Evolutionary conservation across 371 early-diverging fungal genomes (phyloP).

Genomic region (Mortierella sp.): DNA sequence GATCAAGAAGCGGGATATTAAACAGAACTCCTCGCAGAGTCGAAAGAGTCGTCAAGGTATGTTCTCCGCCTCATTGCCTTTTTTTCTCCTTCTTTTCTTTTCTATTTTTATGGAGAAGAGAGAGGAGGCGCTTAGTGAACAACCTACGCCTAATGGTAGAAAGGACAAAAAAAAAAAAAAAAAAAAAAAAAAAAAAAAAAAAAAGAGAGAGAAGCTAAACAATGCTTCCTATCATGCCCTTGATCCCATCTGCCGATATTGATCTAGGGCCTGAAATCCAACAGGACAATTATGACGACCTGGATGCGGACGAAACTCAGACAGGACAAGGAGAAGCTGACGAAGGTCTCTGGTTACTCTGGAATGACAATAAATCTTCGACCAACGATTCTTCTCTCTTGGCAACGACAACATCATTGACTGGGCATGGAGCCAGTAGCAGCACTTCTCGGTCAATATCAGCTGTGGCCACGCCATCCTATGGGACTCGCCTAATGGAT

Average conservation of each 20-base stretch:
- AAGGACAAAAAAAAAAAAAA: too few relatives aligned
- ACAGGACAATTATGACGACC: not conserved
- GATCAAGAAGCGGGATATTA: conserved; percentile 21
- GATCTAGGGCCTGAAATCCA: too few relatives aligned
- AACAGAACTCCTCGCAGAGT: not conserved
- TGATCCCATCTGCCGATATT: too few relatives aligned
- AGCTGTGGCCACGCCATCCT: not conserved
- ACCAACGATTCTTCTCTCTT: not conserved
- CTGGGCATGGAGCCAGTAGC: not conserved
- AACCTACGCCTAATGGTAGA: too few relatives aligned
- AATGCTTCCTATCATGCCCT: too few relatives aligned
- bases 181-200: too few relatives aligned
- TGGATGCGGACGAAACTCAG: conserved; percentile 35
- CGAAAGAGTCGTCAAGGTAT: not conserved
- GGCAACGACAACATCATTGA: not conserved
- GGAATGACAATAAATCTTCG: conserved; percentile 17
- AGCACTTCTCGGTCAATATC: not conserved
- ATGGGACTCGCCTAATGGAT: not conserved
- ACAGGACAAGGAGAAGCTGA: conserved; percentile 41
- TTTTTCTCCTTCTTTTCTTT: not conserved
- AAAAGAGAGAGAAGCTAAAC: too few relatives aligned
- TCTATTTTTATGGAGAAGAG: too few relatives aligned
- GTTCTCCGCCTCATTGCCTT: too few relatives aligned
- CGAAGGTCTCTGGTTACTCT: conserved; percentile 42
- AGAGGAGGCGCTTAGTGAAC: too few relatives aligned